Base-by-base conservation (phyloP, 305 asterid genomes). In the Fraxinus angustifolia region DNA sequence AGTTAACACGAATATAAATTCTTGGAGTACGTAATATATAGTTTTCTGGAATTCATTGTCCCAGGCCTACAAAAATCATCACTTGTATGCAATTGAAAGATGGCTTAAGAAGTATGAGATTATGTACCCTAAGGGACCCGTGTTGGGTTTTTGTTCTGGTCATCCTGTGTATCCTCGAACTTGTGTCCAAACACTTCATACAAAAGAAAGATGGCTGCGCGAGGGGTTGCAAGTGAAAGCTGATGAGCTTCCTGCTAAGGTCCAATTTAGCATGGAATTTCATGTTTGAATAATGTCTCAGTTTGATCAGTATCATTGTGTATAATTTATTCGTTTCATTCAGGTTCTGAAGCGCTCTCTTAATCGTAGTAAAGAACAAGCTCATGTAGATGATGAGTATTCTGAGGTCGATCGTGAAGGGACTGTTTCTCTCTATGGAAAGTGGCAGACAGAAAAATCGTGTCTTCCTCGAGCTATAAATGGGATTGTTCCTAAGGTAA, bases 401-500 rank as follows among this genome's bases (percentile, higher is more conserved):
- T 82, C 76, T 45, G 92, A 83, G 53, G 94, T 81, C 36, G 87
- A 85, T 76, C 80, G 76, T 79, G 89, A 88, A 85, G 88, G 84
- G 82, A 89, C 76, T 80, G 81, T 92, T 6, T 73, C 83, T 79
- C 94, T 96, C 78, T 96, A 88, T 81, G 99, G 98, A 72, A 90
- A 90, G 91, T 96, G 99, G 99, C 99, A 96, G 87, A 96, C 97
- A 3, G 94, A 88, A 87, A 93, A 95, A 7, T 86, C 94, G 60
- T 84, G 80, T 81, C 97, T 96, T 86, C 97, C 99, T 83, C 90
- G 10, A 72, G 97, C 99, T 82, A 92, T 89, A 75, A 86, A 92
- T 81, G 99, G 99, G 81, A 89, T 94, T 82, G 99, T 96, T 75
- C 99, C 99, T 74, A 93, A 88, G 98, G 99, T 96, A 83, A 80